Evolutionary conservation across 2,329 filamentous ascomycete genomes (phyloP), one percentile per base, ranked within the genome.

Genomic region (Calonectria ilicicola): DNA sequence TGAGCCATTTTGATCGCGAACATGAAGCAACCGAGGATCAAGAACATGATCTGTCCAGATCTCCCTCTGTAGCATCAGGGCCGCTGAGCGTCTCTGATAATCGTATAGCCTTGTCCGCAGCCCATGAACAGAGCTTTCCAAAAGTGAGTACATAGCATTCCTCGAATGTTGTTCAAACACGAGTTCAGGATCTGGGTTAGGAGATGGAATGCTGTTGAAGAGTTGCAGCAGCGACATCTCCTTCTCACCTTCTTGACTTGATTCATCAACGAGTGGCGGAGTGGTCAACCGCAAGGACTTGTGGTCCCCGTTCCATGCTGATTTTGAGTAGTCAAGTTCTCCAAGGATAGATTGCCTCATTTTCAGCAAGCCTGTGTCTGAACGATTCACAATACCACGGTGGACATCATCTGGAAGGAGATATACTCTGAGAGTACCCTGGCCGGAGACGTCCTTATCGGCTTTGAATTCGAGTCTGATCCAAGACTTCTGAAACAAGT

Each of bases 21-120:
- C 86, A 5, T 84, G 77, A 64, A 92, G 88, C 2, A 98, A 85
- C 6, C 96, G 90, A 12, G 96, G 95, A 82, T 98, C 96, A 10
- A 95, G 84, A 7, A 91, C 85, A 32, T 90, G 86, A 6, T 88
- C 87, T 0, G 93, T 91, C 26, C 91, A 88, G 7, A 89, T 84
- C 83, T 98, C 96, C 66, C 93, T 92, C 80, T 97, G 93, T 21
- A 98, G 84, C 95, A 98, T 98, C 32, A 93, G 82, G 5, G 94
- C 94, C 0, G 93, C 93, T 1, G 95, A 96, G 53, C 93, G 90
- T 64, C 92, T 89, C 81, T 98, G 96, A 78, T 98, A 97, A 0
- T 90, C 88, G 80, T 97, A 94, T 0, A 98, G 85, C 0, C 84
- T 84, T 0, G 94, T 94, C 17, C 82, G 89, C 6, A 96, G 81